Evolutionary conservation across 495 filamentous ascomycete genomes (phyloP).

Genomic region (Aspergillus sclerotioniger): DNA sequence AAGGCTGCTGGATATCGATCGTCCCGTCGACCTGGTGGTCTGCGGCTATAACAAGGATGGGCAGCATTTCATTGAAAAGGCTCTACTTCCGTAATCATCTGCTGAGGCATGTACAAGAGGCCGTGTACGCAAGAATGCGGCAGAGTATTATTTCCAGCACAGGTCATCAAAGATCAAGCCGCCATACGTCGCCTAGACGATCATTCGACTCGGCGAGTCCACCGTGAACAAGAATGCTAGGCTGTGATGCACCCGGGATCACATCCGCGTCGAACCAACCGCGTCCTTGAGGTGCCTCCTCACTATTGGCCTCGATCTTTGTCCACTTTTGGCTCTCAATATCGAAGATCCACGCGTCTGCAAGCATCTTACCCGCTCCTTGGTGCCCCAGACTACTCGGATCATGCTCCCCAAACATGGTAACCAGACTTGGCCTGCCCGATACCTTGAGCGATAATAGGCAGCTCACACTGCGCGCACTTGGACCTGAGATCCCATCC

Average conservation of each 20-base stretch:
- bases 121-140: too few species aligned
- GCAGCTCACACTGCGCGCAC: constrained; percentile 44
- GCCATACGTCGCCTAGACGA: constrained; percentile 14
- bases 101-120: too few species aligned
- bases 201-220: constrained; percentile 18
- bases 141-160: too few species aligned
- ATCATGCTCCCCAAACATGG: constrained; percentile 66
- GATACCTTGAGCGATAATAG: constrained; percentile 47
- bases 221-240: constrained; percentile 13
- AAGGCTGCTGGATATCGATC: constrained; percentile 14
- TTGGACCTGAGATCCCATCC: constrained; percentile 38
- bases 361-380: constrained; percentile 65
- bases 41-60: constrained; percentile 13
- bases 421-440: constrained; percentile 58
- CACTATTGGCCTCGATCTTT: constrained; percentile 48
- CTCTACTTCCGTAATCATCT: constrained; percentile 2
- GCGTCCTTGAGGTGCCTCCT: constrained; percentile 36
- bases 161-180: background rate
- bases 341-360: constrained; percentile 75
- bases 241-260: background rate
- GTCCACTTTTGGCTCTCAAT: constrained; percentile 52
- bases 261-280: constrained; percentile 49
- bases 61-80: constrained; percentile 13
- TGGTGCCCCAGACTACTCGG: constrained; percentile 60
- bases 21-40: constrained; percentile 11